Base-by-base conservation (phyloP, 2,329 filamentous ascomycete species). In the Claviceps sp. region DNA sequence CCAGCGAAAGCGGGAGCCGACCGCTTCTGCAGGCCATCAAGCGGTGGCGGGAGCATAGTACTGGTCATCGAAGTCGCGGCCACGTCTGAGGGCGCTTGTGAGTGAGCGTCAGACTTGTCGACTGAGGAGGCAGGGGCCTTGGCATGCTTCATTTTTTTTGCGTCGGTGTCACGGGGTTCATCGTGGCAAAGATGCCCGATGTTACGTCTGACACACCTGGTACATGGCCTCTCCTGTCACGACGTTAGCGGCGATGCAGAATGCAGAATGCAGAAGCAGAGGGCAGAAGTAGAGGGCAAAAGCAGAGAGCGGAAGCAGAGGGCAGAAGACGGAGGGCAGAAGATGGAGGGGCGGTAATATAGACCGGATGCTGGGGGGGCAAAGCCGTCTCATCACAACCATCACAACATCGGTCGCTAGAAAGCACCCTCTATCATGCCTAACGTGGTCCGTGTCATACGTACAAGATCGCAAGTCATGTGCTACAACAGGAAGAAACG, bases 181-280 rank as follows among this genome's bases (percentile, higher is more conserved):
- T 98, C 93, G 73, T 96, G 93, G 70, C 93, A 98, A 59, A 98
- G 78, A 70, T 98, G 93, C 62, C 91, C 93, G 68, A 98, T 98
- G 72, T 95, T 95, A 65, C 93, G 85, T 73, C 97, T 98, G 71
- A 97, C 88, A 75, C 93, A 98, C 72, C 93, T 82, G 63, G 88
- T 91, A 78, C 93, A 98, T 63, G 93, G 93, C 67, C 93, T 85
- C 74, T 95, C 88, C 88, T 94, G 69, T 59, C 55, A 60, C 54
- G 53, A 47, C 53, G 58, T 67, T 56, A 67, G 64, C 58, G 57
- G 49, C 53, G 52, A 46, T 49, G 48, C 51, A 51, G 44, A 55
- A 46, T 49, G 48, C 51, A 51, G 44, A 55, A 54, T 52, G 26
- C 20, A 20, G 16, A 37, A 30, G 26, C 11, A 13, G 8, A 13